Evolutionary conservation across 2,329 filamentous ascomycete species (phyloP), one percentile per base, ranked within the genome.

Genomic region (Seiridium unicorne): DNA sequence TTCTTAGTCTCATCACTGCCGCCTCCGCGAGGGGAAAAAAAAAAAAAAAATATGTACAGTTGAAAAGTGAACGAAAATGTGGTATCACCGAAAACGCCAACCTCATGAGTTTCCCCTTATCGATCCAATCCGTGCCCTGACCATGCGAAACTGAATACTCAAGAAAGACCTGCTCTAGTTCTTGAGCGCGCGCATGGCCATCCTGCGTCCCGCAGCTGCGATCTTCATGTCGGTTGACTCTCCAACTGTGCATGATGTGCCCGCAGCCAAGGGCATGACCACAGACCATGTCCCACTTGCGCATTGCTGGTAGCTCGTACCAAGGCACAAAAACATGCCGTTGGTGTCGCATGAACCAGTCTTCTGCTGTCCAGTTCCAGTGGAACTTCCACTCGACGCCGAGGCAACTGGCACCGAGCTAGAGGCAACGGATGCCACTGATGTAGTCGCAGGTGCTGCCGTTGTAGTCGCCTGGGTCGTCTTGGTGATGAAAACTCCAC

Each of bases 321-420:
- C 81, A 5, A 85, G 72, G 63, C 84, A 86, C 74, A 84, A 84
- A 79, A 80, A 86, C 9, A 70, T 68, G 1, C 83, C 84, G 51
- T 84, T 81, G 1, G 64, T 51, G 6, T 76, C 65, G 70, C 83
- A 86, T 0, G 79, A 72, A 18, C 77, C 73, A 1, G 79, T 65
- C 49, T 51, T 51, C 32, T 76, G 62, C 1, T 65, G 70, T 54
- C 44, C 63, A 46, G 34, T 62, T 13, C 31, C 55, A 32, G 65
- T 64, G 38, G 64, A 62, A 55, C 64, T 61, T 53, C 69, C 57
- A 31, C 66, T 59, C 13, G 66, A 57, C 53, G 49, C 60, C 13
- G 66, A 49, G 5, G 70, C 60, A n/a, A 67, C 62, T 6, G 65
- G 59, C 10, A 68, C 66, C 11, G 64, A 56, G 53, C 70, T 60